Conservation (phyloP, 228 moss, liverwort and hornwort species). For the Sphagnum fallax region DNA sequence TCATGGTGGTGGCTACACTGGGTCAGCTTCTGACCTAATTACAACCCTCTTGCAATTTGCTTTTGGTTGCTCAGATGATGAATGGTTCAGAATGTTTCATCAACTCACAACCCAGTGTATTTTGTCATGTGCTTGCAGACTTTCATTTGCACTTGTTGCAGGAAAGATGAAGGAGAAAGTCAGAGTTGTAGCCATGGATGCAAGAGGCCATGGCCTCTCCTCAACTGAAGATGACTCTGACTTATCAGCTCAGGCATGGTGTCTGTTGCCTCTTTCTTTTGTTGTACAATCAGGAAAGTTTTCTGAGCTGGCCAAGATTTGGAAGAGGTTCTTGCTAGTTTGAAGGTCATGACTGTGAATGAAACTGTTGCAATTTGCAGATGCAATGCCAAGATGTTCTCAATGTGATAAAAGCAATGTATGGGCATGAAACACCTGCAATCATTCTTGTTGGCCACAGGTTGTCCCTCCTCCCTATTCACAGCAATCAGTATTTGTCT, state of each 20-base stretch:
- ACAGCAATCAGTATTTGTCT: background rate
- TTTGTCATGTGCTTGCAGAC: slow-evolving; percentile 25
- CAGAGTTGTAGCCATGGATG: slow-evolving; percentile 87
- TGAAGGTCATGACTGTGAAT: too few relatives aligned
- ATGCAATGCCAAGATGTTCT: slow-evolving; percentile 77
- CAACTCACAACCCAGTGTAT: too few relatives aligned
- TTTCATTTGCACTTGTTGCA: slow-evolving; percentile 89
- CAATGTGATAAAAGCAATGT: slow-evolving; percentile 58
- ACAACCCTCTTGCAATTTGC: background rate
- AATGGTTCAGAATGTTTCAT: background rate
- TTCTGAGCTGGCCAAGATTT: too few relatives aligned
- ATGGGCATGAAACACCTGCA: slow-evolving; percentile 68
- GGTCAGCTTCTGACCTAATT: slow-evolving; percentile 34
- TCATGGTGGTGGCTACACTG: slow-evolving; percentile 96
- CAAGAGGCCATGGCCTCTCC: slow-evolving; percentile 87
- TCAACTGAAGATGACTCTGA: slow-evolving; percentile 59
- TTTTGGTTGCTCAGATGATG: too few relatives aligned
- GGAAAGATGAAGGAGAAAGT: slow-evolving; percentile 94
- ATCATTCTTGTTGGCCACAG: slow-evolving; percentile 92
- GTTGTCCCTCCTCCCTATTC: slow-evolving; percentile 18
- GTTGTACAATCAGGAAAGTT: too few relatives aligned
- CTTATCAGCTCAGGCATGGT: slow-evolving; percentile 88
- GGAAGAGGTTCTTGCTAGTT: too few relatives aligned
- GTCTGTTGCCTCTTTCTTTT: slow-evolving; percentile 4
- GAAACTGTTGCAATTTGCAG: slow-evolving; percentile 21